Conservation (phyloP, 306 rosid genomes). For the Lagenaria siceraria region DNA sequence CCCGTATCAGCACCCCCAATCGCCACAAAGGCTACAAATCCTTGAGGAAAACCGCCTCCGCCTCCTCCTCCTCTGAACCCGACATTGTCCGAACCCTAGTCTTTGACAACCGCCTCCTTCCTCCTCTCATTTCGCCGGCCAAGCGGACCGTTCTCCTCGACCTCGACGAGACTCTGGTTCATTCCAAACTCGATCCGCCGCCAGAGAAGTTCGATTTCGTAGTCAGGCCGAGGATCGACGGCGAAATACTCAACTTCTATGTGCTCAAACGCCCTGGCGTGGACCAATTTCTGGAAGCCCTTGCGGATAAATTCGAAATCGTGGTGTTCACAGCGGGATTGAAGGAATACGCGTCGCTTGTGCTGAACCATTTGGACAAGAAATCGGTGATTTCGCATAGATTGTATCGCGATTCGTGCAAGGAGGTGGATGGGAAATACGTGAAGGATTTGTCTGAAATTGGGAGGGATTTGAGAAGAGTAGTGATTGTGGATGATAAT, state of each 20-base stretch:
- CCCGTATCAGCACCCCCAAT: constrained; percentile 31
- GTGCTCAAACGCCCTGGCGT: constrained; percentile 83
- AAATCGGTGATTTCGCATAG: constrained; percentile 48
- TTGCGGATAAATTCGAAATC: constrained; percentile 51
- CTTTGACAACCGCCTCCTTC: constrained; percentile 20
- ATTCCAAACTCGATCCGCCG: constrained; percentile 39
- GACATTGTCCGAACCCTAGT: constrained; percentile 23
- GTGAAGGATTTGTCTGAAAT: constrained; percentile 57
- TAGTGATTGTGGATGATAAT: constrained; percentile 74
- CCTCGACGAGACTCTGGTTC: constrained; percentile 75
- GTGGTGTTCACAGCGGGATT: constrained; percentile 83
- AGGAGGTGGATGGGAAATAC: constrained; percentile 42
- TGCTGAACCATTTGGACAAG: constrained; percentile 56
- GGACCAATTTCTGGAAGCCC: constrained; percentile 38
- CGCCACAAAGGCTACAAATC: constrained; percentile 38
- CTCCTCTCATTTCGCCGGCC: constrained; percentile 17
- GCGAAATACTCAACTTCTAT: constrained; percentile 44
- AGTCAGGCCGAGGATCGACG: constrained; percentile 60
- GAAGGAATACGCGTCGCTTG: constrained; percentile 70
- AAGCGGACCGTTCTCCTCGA: constrained; percentile 59
- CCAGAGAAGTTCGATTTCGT: constrained; percentile 58
- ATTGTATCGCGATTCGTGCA: constrained; percentile 70
- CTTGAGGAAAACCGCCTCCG: constrained; percentile 25
- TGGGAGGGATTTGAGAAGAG: constrained; percentile 58
- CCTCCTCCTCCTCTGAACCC: neutral